Base-by-base conservation (phyloP, 164 flowering plant genomes). In the Berberis thunbergii region DNA sequence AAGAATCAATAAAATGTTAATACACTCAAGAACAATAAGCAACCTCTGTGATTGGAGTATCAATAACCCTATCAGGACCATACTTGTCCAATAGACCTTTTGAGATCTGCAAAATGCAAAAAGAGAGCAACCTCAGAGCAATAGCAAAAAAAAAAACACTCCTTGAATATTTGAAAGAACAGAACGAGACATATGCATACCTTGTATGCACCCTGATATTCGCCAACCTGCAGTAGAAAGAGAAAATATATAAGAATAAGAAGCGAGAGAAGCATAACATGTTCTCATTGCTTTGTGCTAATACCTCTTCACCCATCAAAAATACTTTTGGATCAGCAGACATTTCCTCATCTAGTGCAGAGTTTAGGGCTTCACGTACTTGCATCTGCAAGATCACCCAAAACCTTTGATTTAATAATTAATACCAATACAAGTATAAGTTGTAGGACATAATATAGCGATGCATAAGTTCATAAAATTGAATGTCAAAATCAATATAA, bases 121-220 rank as follows among this genome's bases (percentile, higher is more conserved):
- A 46, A 6, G 41, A 43, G 43, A 43, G 0, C 39, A 43, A 6
- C 49, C 4, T 41, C 5, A 63, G 59, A 10, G 12, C 40, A 50
- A 59, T 3, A 54, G 56, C 42, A 63, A 40, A 60, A 9, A 39
- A 3, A 70, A 1, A 2, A 4, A 55, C 10, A 12, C 4, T 42
- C n/a, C 38, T 49, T 8, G 39, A 39, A 54, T 39, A 61, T 43
- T 41, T 44, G 49, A 57, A 11, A 12, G 42, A 5, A 40, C 39
- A 9, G n/a, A 44, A 4, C 42, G 54, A 38, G 43, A 44, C 45
- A 49, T 57, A 57, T 57, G 59, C 88, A 74, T 67, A 94, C 99
- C 97, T 95, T 95, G 81, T 95, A 95, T 59, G 99, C 99, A 69
- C 99, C 99, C 49, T 95, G 97, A 65, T 95, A 95, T 74, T 91